phyloP scores from a whole-genome alignment of 345 rosid genomes.

The Carallia pectinifolia region DNA sequence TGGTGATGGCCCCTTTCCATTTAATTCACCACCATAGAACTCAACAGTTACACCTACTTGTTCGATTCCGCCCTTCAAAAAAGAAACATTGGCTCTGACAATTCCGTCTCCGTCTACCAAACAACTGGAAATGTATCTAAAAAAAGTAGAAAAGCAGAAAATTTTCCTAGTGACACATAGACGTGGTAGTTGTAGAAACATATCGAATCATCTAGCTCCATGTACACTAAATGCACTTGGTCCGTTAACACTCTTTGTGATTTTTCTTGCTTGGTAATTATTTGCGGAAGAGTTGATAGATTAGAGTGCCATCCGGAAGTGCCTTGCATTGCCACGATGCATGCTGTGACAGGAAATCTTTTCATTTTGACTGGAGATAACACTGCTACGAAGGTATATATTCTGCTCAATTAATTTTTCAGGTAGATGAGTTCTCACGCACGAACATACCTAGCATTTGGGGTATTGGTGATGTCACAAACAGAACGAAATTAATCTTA shows the following conservation, averaged over 20 bases:
- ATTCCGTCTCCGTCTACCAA: no score
- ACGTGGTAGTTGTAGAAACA: not conserved
- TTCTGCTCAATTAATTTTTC: slow-evolving; percentile 22
- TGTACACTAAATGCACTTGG: not conserved
- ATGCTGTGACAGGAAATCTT: no score
- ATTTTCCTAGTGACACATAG: not conserved
- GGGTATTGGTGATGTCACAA: slow-evolving; percentile 98
- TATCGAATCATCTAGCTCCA: not conserved
- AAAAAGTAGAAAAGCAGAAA: not conserved
- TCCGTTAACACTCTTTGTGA: not conserved
- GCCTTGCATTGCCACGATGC: no score
- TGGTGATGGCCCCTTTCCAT: no score
- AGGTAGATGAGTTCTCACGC: slow-evolving; percentile 90
- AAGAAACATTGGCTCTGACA: no score
- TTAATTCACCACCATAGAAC: no score
- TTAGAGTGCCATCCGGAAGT: no score
- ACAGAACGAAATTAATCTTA: slow-evolving; percentile 52
- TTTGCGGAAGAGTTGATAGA: not conserved
- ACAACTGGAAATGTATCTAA: no score
- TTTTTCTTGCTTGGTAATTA: not conserved
- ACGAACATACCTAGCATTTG: slow-evolving; percentile 89
- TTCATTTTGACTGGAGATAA: not conserved
- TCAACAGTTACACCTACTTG: no score
- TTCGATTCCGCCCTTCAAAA: no score
- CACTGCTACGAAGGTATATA: not conserved